Percentiles rank a stretch among this genome's conserved stretches.
Evolutionary conservation across 83 land plant species (phyloP).

Genomic region (Diphasiastrum complanatum): DNA sequence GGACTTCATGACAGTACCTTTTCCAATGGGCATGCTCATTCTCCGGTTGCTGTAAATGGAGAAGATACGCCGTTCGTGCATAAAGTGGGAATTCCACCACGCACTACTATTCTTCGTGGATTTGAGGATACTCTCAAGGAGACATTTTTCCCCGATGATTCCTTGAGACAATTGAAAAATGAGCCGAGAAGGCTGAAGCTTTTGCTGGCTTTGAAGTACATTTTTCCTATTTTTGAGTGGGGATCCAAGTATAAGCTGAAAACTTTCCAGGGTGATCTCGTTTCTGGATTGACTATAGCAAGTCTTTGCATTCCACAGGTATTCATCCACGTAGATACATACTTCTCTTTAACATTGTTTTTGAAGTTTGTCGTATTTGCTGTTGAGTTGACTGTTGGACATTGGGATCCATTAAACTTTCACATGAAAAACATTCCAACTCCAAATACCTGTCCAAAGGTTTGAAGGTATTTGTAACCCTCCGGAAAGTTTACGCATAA

Average conservation of each 20-base stretch:
- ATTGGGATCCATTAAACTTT: too few species aligned
- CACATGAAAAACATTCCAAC: too few species aligned
- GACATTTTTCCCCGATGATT: constrained; percentile 67
- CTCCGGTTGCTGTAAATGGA: too few species aligned
- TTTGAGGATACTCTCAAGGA: constrained; percentile 38
- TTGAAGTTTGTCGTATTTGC: neutral
- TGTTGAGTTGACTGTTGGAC: neutral
- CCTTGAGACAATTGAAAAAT: constrained; percentile 53
- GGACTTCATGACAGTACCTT: neutral
- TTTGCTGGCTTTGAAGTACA: constrained; percentile 36
- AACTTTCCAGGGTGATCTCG: constrained; percentile 41
- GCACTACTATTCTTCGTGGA: constrained; percentile 18
- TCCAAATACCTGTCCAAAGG: too few species aligned
- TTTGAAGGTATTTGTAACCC: too few species aligned
- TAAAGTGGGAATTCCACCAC: constrained; percentile 39
- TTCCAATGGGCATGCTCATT: neutral
- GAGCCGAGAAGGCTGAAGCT: constrained; percentile 29
- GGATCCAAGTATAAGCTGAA: constrained; percentile 33
- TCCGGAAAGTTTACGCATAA: too few species aligned
- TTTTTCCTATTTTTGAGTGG: constrained; percentile 75
- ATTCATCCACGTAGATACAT: neutral
- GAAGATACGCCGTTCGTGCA: constrained; percentile 25
- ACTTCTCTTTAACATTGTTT: neutral
- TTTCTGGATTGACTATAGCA: constrained; percentile 72
- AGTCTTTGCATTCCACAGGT: constrained; percentile 79